Evolutionary conservation across 495 filamentous ascomycete species (phyloP), one percentile per base, ranked within the genome.

Genomic region (Xylaria castorea): DNA sequence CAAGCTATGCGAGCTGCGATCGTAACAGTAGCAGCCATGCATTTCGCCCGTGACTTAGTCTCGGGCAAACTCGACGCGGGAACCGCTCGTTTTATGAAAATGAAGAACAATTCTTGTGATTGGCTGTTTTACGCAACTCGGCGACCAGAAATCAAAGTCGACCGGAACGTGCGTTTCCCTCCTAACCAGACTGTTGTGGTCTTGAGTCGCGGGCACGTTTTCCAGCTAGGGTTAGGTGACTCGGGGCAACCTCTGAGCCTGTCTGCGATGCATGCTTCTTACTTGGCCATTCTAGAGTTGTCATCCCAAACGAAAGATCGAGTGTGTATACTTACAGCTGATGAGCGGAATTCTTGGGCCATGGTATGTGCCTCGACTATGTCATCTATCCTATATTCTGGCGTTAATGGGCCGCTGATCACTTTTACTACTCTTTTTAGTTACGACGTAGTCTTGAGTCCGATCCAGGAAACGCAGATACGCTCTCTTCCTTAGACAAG

Each of bases 121-220:
- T 67, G 65, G 65, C 65, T 53, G 12, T 55, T 67, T 27, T 55
- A 67, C 40, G 20, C 65, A 0, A 67, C 65, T 0, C 65, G 65
- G 0, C 46, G 27, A 6, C 65, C 65, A 14, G 65, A 27, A 27
- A 6, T 22, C 1, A 27, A 18, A 3, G 30, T 55, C 0, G 30
- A 36, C 48, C 65, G 32, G 40, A 1, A 3, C 1, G 9, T 8
- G 38, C 38, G 38, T 5, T n/a, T 5, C 5, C 16, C 44, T 5
- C 44, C 44, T 0, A 48, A 67, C 20, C 46, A 25, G 8, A 55
- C 65, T 40, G 46, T 55, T 20, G 65, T 27, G 2, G 65, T 67
- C 22, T 20, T 67, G 3, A 30, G 48, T 3, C 65, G 65, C 40
- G 65, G 65, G 1, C 30, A 51, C 22, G 34, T 67, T 6, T 67